Evolutionary conservation across 2,329 filamentous ascomycete species (phyloP).

Genomic region (Myriosclerotinia scirpicola): DNA sequence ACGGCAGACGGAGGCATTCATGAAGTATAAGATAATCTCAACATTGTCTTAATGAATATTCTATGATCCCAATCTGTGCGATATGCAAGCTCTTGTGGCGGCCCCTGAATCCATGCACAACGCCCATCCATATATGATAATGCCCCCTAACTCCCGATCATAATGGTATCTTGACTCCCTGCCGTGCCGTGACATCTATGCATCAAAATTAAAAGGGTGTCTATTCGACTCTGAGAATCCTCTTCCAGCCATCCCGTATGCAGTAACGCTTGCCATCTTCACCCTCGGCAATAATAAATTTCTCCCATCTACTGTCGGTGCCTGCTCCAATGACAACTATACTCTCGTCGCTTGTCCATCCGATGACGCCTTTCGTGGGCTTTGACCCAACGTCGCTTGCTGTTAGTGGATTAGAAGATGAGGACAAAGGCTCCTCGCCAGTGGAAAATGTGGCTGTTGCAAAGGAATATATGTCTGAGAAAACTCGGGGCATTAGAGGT

Average conservation of each 20-base stretch:
- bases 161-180: conserved; percentile 15
- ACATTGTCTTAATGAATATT: background rate
- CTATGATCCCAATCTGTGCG: background rate
- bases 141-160: conserved; percentile 16
- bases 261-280: conserved; percentile 67
- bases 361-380: conserved; percentile 79
- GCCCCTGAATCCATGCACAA: background rate
- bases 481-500: conserved; percentile 79
- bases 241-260: conserved; percentile 77
- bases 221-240: conserved; percentile 57
- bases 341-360: conserved; percentile 75
- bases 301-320: conserved; percentile 82
- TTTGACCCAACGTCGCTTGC: conserved; percentile 46
- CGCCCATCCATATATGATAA: conserved; percentile 2
- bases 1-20: conserved; percentile 25
- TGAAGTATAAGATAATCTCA: background rate
- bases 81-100: conserved; percentile 10
- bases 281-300: conserved; percentile 69
- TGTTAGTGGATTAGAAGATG: conserved; percentile 51
- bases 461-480: conserved; percentile 88
- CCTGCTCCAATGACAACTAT: conserved; percentile 78
- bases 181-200: background rate
- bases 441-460: conserved; percentile 79
- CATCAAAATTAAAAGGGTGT: conserved; percentile 7
- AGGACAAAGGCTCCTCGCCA: conserved; percentile 71